Base-by-base conservation (phyloP, 495 filamentous ascomycete species). In the Usnea hakonensis region DNA sequence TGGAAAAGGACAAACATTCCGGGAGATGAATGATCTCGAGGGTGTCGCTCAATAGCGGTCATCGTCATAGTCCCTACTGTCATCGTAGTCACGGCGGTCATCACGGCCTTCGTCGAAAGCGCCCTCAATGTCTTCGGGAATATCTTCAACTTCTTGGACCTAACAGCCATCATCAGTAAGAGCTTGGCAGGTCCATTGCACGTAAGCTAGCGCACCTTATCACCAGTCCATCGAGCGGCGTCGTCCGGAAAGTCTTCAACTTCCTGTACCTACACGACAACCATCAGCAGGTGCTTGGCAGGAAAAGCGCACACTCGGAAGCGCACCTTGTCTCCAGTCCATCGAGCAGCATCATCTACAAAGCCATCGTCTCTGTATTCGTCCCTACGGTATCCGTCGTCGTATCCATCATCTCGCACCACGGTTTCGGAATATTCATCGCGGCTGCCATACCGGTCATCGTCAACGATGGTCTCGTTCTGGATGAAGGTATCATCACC, bases 301-400 rank as follows among this genome's bases (percentile, higher is more conserved):
- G 6, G 23, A 4, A 0, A 16, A 14, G 6, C 19, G 48, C 6
- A 28, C 28, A 32, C 30, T 14, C 3, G 16, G 48, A 0, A 52
- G 14, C 28, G 0, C 7, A 32, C 48, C 28, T 52, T 52, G 10
- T 32, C 10, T 2, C 48, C 48, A 19, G 48, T 32, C 48, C 48
- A 52, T n/a, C 48, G 48, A 32, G 48, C 48, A 9, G 48, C 28
- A 52, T 52, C 48, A 9, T 52, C 48, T 28, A 32, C 48, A 30
- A 52, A 52, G 13, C 48, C 14, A 32, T 52, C 48, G 5, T 52
- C 48, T 52, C 48, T 52, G 48, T 52, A 52, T 52, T 52, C 48
- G 13, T 32, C 48, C 10, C 48, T 32, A 23, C 48, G 26, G 48
- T 52, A 32, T 32, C 48, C 48, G 6, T 32, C 28, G 14, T 32